These are phyloP conservation scores for Gaeumannomyces tritici DNA, from an alignment of 2,329 filamentous ascomycete genomes.

Conservation along the genomic window DNA sequence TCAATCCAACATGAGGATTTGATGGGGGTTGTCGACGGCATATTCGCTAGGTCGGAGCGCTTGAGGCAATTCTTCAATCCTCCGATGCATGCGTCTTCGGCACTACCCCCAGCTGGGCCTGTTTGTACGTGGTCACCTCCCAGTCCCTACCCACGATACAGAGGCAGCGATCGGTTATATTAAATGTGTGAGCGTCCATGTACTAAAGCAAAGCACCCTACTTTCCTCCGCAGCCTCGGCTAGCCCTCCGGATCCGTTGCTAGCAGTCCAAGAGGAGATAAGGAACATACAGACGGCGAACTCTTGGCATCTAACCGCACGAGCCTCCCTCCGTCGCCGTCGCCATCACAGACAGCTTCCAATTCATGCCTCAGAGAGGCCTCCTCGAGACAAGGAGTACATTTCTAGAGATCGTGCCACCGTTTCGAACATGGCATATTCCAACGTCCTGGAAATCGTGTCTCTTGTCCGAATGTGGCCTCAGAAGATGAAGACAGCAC, in stretches of 20 bases:
- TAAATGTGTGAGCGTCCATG: no score
- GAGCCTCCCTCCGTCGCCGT: not conserved
- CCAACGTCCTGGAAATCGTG: not conserved
- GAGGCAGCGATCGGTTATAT: no score
- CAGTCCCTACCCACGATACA: no score
- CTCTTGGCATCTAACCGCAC: not conserved
- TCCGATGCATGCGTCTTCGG: not conserved
- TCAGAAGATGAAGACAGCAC: slow-evolving; percentile 3
- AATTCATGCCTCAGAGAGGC: not conserved
- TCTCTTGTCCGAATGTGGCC: not conserved
- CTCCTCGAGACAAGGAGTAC: slow-evolving; percentile 8
- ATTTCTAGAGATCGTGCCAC: slow-evolving; percentile 9
- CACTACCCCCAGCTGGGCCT: no score
- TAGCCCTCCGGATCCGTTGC: not conserved
- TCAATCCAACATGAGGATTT: slow-evolving; percentile 28
- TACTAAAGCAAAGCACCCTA: no score
- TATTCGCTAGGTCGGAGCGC: slow-evolving; percentile 19
- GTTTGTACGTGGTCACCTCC: not conserved
- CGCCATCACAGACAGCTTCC: not conserved
- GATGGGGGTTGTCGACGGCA: slow-evolving; percentile 15
- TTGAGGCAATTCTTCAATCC: slow-evolving; percentile 14
- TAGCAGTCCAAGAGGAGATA: not conserved
- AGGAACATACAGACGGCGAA: not conserved
- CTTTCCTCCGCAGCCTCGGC: no score
- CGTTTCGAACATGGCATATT: slow-evolving; percentile 3